Base-by-base conservation (phyloP, 306 rosid genomes). In the Oemleria cerasiformis region DNA sequence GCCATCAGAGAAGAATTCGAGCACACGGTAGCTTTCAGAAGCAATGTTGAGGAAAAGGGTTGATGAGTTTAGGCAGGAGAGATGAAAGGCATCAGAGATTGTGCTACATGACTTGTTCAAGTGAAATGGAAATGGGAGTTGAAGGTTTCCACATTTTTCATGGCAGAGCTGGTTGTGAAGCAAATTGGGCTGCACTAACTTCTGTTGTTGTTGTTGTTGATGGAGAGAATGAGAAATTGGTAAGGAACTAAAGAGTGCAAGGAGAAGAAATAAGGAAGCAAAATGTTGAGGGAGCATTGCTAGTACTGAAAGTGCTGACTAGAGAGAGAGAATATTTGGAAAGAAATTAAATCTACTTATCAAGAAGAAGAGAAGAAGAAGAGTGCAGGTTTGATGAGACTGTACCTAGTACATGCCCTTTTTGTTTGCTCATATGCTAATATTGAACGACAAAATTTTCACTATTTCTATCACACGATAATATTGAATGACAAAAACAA, bases 121-220 rank as follows among this genome's bases (percentile, higher is more conserved):
- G 74, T 88, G 80, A 79, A 94, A 94, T 44, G 99, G 99, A 68
- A 89, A 89, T 4, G 99, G 92, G 60, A 94, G 72, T 70, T 78
- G 72, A 47, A 80, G 80, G 21, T 85, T 55, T 54, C 99, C 99
- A 56, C 99, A 94, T 72, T 72, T 83, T 67, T 88, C 94, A 63
- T 79, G 74, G 79, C 92, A 85, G 4, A 8, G 38, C 45, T 79
- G 80, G 45, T 65, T 74, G 45, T 71, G 75, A 56, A 17, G 73
- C 68, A 79, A 30, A 56, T 71, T 38, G 20, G 78, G 63, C 1
- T 73, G 63, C 34, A 25, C 59, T 38, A 75, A 76, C 8, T 3
- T 63, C n/a, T n/a, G n/a, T n/a, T n/a, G n/a, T 70, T 85, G 75
- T 20, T 85, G 75, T 17, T 54, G 84, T 20, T 70, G 61, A 67